A percentile compares a stretch with the other conserved stretches of the same genome.
Conservation (phyloP, 2,329 filamentous ascomycete species). For the Scortechinia acanthostroma region DNA sequence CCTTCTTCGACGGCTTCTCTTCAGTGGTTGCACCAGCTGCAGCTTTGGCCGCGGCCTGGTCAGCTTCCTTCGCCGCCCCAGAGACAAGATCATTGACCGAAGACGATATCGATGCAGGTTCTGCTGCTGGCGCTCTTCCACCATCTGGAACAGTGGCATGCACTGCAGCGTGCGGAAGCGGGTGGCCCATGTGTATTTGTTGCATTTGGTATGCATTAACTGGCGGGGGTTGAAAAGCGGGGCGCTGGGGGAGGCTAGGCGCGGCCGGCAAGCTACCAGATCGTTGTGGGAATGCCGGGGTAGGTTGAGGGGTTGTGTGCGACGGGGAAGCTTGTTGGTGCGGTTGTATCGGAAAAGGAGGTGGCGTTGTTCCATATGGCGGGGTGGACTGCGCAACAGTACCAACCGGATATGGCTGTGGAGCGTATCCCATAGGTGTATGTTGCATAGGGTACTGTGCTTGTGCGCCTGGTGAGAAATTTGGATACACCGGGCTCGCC, state of each 20-base stretch:
- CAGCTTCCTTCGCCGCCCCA: slow-evolving; percentile 14
- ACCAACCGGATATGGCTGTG: background rate
- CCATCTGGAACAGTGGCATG: background rate
- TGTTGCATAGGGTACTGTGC: background rate
- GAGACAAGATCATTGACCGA: slow-evolving; percentile 18
- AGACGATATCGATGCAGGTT: slow-evolving; percentile 9
- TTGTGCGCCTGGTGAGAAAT: background rate
- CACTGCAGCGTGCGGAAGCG: background rate
- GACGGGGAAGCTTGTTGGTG: background rate
- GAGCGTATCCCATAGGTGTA: too few species aligned
- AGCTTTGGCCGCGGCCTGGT: slow-evolving; percentile 16
- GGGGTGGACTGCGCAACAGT: background rate
- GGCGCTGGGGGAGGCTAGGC: background rate
- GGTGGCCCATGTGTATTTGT: slow-evolving; percentile 1
- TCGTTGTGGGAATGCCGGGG: background rate
- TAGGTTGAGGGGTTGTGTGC: background rate
- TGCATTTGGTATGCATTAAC: background rate
- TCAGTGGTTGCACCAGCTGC: slow-evolving; percentile 22
- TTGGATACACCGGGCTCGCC: background rate
- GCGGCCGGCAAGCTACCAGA: background rate
- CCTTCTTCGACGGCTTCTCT: slow-evolving; percentile 42
- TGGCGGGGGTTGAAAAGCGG: background rate
- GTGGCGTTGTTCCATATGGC: background rate
- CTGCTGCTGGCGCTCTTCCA: slow-evolving; percentile 9
- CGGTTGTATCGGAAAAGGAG: background rate